Conservation (phyloP, 768 basidiomycete genomes). For the Lactarius sanguifluus region DNA sequence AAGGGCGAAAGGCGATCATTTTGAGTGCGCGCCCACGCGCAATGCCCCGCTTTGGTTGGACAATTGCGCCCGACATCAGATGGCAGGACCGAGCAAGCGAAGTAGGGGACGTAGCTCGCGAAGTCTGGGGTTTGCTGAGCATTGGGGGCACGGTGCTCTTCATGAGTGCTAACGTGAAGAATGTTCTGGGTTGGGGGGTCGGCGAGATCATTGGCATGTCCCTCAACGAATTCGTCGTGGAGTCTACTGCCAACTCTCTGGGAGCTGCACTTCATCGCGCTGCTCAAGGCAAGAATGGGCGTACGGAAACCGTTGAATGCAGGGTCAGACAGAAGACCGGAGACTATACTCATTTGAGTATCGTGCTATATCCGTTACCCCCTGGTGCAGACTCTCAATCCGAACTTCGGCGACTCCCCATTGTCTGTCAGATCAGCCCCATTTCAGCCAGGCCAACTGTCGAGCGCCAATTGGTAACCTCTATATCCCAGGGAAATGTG, state of each 20-base stretch:
- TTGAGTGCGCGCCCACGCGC: slow-evolving; percentile 75
- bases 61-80: slow-evolving; percentile 45
- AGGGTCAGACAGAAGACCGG: slow-evolving; percentile 20
- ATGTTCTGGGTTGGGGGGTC: slow-evolving; percentile 64
- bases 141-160: slow-evolving; percentile 49
- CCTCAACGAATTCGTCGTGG: slow-evolving; percentile 41
- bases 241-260: slow-evolving; percentile 4
- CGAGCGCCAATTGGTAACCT: slow-evolving; percentile 18
- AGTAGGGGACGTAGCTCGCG: slow-evolving; percentile 34
- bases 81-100: slow-evolving; percentile 20
- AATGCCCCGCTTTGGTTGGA: slow-evolving; percentile 66
- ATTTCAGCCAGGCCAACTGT: slow-evolving; percentile 16
- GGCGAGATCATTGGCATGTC: slow-evolving; percentile 53
- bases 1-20: slow-evolving; percentile 92
- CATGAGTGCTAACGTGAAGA: slow-evolving; percentile 50
- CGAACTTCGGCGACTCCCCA: slow-evolving; percentile 18
- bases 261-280: slow-evolving; percentile 30
- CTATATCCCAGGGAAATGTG: slow-evolving; percentile 44
- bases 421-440: slow-evolving; percentile 35
- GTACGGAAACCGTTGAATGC: slow-evolving; percentile 23
- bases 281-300: slow-evolving; percentile 17
- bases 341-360: slow-evolving; percentile 14
- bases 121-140: slow-evolving; percentile 59
- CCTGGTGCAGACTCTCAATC: slow-evolving; percentile 20
- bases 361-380: slow-evolving; percentile 28